Percentiles rank a stretch among this genome's conserved stretches.
phyloP scores from a whole-genome alignment of 2,329 filamentous ascomycete species.

The Fusarium sp. region DNA sequence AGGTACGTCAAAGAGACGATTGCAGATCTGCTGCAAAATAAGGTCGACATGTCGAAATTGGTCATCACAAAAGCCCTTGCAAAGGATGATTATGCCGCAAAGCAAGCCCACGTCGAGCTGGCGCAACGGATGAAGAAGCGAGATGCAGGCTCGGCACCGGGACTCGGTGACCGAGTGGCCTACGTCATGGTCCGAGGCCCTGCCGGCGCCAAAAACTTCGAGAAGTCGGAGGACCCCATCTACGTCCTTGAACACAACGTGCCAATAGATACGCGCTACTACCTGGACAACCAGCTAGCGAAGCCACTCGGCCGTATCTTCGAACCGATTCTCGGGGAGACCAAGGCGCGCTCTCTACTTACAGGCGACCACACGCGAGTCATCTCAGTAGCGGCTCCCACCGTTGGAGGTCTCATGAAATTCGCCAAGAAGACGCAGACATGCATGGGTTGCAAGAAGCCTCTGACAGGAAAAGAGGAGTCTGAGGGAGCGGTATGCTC shows the following conservation, averaged over 20 bases:
- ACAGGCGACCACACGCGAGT: constrained; percentile 95
- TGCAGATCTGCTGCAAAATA: constrained; percentile 94
- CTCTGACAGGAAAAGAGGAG: constrained; percentile 82
- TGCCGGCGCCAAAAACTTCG: constrained; percentile 91
- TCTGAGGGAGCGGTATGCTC: constrained; percentile 86
- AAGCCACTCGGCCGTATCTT: constrained; percentile 96
- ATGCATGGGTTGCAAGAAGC: constrained; percentile 99
- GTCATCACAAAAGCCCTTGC: constrained; percentile 98
- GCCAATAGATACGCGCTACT: constrained; percentile 98
- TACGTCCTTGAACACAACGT: constrained; percentile 98
- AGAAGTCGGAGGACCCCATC: constrained; percentile 96
- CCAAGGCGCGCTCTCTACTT: constrained; percentile 85
- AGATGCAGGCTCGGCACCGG: constrained; percentile 92
- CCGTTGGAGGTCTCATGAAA: constrained; percentile 95
- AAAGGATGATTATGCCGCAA: constrained; percentile 88
- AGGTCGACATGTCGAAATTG: constrained; percentile 98
- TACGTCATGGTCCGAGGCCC: constrained; percentile 98
- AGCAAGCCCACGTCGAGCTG: constrained; percentile 96
- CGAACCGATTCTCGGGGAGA: constrained; percentile 95
- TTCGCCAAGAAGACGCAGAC: constrained; percentile 98
- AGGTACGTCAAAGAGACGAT: constrained; percentile 98
- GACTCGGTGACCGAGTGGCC: constrained; percentile 92
- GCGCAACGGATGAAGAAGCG: constrained; percentile 97
- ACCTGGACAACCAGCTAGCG: constrained; percentile 96
- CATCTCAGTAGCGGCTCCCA: constrained; percentile 91